phyloP scores from a whole-genome alignment of 768 basidiomycete genomes.

The Suillus subalutaceus region DNA sequence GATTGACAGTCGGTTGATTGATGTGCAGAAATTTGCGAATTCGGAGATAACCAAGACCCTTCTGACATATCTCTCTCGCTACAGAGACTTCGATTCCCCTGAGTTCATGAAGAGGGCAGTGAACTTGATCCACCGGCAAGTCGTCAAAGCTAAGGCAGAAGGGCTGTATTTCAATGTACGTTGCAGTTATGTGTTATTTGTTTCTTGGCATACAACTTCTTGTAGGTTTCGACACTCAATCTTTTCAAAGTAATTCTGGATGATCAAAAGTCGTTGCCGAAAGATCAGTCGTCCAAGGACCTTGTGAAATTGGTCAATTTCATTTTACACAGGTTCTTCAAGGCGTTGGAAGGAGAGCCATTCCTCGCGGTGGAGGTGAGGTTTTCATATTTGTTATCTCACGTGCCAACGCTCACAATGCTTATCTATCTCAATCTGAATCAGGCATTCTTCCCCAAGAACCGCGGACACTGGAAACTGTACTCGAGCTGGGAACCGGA shows the following conservation, averaged over 20 bases:
- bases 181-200: conserved; percentile 10
- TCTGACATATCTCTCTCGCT: conserved; percentile 79
- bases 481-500: conserved; percentile 77
- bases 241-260: conserved; percentile 88
- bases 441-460: conserved; percentile 90
- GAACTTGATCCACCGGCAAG: conserved; percentile 87
- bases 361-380: conserved; percentile 88
- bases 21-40: conserved; percentile 81
- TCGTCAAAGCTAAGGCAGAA: conserved; percentile 89
- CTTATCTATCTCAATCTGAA: conserved; percentile 20
- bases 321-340: conserved; percentile 93
- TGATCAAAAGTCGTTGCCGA: conserved; percentile 78
- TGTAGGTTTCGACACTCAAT: conserved; percentile 84
- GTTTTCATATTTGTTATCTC: conserved; percentile 33
- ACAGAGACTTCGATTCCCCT: conserved; percentile 72
- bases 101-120: conserved; percentile 93
- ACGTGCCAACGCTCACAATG: conserved; percentile 17
- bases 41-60: conserved; percentile 85
- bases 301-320: conserved; percentile 83
- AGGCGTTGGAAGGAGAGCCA: conserved; percentile 78
- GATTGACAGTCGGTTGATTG: conserved; percentile 21
- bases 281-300: conserved; percentile 80
- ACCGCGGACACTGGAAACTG: conserved; percentile 83
- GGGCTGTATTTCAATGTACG: conserved; percentile 93
- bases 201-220: conserved; percentile 13